These are phyloP conservation scores for Echites panduratus DNA, from an alignment of 257 asterid species.

Conservation along the genomic window DNA sequence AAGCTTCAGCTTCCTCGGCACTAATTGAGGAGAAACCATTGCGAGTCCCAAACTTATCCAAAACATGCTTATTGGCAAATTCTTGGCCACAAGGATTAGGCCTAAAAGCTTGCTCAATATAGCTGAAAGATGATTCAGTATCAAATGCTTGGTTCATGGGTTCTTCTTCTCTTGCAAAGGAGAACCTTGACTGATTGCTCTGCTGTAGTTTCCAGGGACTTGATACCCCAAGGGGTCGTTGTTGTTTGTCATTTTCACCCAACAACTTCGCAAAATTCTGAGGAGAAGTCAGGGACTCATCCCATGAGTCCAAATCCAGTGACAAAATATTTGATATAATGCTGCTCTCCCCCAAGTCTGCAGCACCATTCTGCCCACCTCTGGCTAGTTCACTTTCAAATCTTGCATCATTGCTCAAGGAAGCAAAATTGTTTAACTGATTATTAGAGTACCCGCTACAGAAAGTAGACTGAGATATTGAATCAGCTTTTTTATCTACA, in stretches of 20 bases:
- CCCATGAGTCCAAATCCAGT: slow-evolving; percentile 76
- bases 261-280: slow-evolving; percentile 57
- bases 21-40: slow-evolving; percentile 46
- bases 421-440: slow-evolving; percentile 24
- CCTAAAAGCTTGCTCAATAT: slow-evolving; percentile 40
- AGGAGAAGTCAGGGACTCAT: slow-evolving; percentile 64
- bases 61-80: slow-evolving; percentile 37
- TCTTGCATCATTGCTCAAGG: slow-evolving; percentile 34
- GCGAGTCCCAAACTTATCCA: slow-evolving; percentile 38
- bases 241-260: slow-evolving; percentile 48
- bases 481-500: slow-evolving; percentile 43
- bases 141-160: slow-evolving; percentile 28
- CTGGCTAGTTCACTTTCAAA: slow-evolving; percentile 41
- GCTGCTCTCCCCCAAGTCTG: slow-evolving; percentile 72
- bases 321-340: slow-evolving; percentile 82
- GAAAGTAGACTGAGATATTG: slow-evolving; percentile 34
- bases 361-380: slow-evolving; percentile 21
- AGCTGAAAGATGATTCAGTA: slow-evolving; percentile 36
- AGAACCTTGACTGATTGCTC: slow-evolving; percentile 79
- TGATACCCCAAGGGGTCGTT: slow-evolving; percentile 46
- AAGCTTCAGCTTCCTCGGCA: slow-evolving; percentile 46
- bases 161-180: slow-evolving; percentile 89
- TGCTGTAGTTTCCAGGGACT: slow-evolving; percentile 58
- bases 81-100: slow-evolving; percentile 42
- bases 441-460: slow-evolving; percentile 40